Conservation (phyloP, 2,329 filamentous ascomycete species). For the Didymella glomerata region DNA sequence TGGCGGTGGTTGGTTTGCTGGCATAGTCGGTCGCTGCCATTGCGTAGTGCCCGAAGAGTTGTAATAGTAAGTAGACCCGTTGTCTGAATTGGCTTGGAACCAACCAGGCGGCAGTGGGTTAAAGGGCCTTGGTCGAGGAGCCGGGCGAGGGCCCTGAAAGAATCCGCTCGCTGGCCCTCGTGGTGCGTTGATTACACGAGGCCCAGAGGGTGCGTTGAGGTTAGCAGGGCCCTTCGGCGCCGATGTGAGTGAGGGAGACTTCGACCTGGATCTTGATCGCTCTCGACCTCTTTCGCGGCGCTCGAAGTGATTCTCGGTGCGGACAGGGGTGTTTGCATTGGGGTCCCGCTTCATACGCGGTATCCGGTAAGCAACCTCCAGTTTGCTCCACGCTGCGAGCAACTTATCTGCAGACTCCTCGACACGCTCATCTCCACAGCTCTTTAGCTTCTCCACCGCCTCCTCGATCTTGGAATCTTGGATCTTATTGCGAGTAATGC, state of each 20-base stretch:
- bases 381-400: slow-evolving; percentile 84
- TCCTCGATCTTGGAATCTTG: slow-evolving; percentile 93
- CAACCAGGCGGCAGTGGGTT: slow-evolving; percentile 79
- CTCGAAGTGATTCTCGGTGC: slow-evolving; percentile 65
- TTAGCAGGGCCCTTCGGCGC: slow-evolving; percentile 55
- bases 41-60: slow-evolving; percentile 75
- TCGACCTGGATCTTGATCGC: slow-evolving; percentile 59
- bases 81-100: slow-evolving; percentile 74
- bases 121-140: slow-evolving; percentile 62
- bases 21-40: slow-evolving; percentile 79
- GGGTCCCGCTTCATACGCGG: slow-evolving; percentile 86
- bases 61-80: slow-evolving; percentile 86
- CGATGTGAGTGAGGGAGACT: slow-evolving; percentile 53
- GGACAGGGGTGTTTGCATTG: slow-evolving; percentile 56
- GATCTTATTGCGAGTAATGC: slow-evolving; percentile 95
- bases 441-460: slow-evolving; percentile 73
- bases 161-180: slow-evolving; percentile 56
- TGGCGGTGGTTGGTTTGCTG: slow-evolving; percentile 67
- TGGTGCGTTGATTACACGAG: slow-evolving; percentile 63
- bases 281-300: slow-evolving; percentile 62
- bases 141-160: slow-evolving; percentile 62
- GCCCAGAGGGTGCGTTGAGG: slow-evolving; percentile 52
- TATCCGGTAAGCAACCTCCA: slow-evolving; percentile 92
- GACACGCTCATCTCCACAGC: slow-evolving; percentile 77
- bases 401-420: slow-evolving; percentile 74